Base-by-base conservation (phyloP, 2,329 filamentous ascomycete species). In the Blastomyces parvus region DNA sequence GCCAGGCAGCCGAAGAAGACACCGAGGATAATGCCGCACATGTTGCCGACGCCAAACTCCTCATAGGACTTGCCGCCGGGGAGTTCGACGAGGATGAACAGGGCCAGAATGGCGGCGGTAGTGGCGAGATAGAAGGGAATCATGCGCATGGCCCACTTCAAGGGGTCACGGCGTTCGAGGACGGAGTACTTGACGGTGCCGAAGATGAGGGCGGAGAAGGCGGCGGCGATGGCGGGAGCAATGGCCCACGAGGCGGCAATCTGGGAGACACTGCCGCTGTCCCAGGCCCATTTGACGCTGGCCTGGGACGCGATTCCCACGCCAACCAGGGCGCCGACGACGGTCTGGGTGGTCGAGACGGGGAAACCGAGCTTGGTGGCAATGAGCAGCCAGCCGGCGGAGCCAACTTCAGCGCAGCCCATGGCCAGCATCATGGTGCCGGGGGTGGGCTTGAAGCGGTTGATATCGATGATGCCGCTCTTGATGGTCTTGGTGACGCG, bases 11-110 rank as follows among this genome's bases (percentile, higher is more conserved):
- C 74, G 46, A 68, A 69, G 65, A 72, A 74, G 52, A 74, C 73
- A 30, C 73, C 71, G 30, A 74, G 67, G 50, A 75, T 68, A 53
- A 72, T 71, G 25, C 72, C 67, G 33, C 66, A 67, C 44, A 66
- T 66, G 59, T 68, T 71, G 17, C 72, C 71, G 9, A 66, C 68
- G 38, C 71, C 71, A 42, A 72, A 70, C 53, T 72, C 69, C 52
- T 74, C 72, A 11, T 72, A 68, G 13, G 67, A 67, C 40, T 68
- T 65, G 11, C 66, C 65, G 9, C 62, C 73, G 62, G 77, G 78
- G 5, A 74, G 72, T 67, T 80, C 77, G 64, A 82, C 74, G 57
- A 88, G 79, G 63, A 89, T 83, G 64, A 88, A 82, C 71, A 89
- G 75, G 4, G 81, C 79, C 53, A 82, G 77, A 60, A 83, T 75